Percentiles rank a stretch among this genome's conserved stretches.
Evolutionary conservation across 2,329 filamentous ascomycete species (phyloP).

Genomic region (Phialemoniopsis sp.): DNA sequence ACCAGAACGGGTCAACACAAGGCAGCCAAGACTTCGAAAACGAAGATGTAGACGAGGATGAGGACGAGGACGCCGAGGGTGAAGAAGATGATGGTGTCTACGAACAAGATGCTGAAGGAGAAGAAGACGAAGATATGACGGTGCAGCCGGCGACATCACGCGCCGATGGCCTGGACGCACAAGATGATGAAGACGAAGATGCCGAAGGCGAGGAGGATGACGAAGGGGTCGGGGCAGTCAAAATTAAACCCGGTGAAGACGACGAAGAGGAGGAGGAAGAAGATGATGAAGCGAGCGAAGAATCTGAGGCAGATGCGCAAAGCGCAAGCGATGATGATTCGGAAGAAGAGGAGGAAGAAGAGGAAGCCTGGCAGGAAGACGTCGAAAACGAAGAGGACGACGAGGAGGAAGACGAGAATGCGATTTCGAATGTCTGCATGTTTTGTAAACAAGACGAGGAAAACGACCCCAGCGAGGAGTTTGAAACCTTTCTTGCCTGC

Average conservation of each 20-base stretch:
- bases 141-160: conserved; percentile 13
- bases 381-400: conserved; percentile 40
- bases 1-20: too few relatives aligned
- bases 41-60: conserved; percentile 3
- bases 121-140: conserved; percentile 33
- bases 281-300: conserved; percentile 23
- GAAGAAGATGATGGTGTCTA: conserved; percentile 19
- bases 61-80: conserved; percentile 21
- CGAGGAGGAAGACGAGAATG: conserved; percentile 52
- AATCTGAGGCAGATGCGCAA: conserved; percentile 36
- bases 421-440: conserved; percentile 46
- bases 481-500: conserved; percentile 75
- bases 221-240: conserved; percentile 54
- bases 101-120: conserved; percentile 23
- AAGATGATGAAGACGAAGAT: conserved; percentile 31
- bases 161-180: conserved; percentile 18
- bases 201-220: conserved; percentile 41
- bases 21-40: too few relatives aligned
- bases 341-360: conserved; percentile 52
- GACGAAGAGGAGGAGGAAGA: conserved; percentile 37
- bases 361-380: conserved; percentile 51
- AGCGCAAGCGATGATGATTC: conserved; percentile 51
- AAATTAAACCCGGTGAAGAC: conserved; percentile 48
- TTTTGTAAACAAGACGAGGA: conserved; percentile 84
- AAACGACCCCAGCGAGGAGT: conserved; percentile 76